phyloP scores from a whole-genome alignment of 768 basidiomycete genomes.

The Fibroporia radiculosa region DNA sequence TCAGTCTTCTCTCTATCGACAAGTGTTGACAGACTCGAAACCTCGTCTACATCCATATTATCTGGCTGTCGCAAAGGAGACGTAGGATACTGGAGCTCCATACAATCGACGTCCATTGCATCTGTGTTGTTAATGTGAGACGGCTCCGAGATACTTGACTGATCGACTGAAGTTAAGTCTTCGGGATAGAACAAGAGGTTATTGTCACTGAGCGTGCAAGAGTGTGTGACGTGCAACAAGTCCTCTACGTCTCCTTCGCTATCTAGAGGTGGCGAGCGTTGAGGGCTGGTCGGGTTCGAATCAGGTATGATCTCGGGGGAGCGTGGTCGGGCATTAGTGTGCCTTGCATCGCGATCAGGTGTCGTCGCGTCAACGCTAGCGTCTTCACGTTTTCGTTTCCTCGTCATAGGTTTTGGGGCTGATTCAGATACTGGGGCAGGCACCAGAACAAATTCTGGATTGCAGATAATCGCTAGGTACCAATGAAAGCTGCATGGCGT shows the following conservation, averaged over 20 bases:
- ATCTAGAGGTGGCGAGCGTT: not conserved
- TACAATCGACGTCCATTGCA: not conserved
- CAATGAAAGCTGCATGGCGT: slow-evolving; percentile 80
- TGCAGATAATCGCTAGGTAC: slow-evolving; percentile 92
- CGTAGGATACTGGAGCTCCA: slow-evolving; percentile 12
- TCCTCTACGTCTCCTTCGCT: slow-evolving; percentile 17
- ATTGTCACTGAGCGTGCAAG: slow-evolving; percentile 6
- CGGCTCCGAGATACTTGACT: no score
- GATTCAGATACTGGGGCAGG: slow-evolving; percentile 28
- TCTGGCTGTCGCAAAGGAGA: slow-evolving; percentile 4
- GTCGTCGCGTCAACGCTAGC: no score
- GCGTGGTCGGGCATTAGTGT: slow-evolving; percentile 2
- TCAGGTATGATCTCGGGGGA: not conserved
- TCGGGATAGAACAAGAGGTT: no score
- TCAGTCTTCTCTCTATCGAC: not conserved
- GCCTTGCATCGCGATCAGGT: no score
- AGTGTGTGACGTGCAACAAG: slow-evolving; percentile 6
- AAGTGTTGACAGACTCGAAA: not conserved
- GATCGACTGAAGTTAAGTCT: no score
- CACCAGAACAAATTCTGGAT: slow-evolving; percentile 56
- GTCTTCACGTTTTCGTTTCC: slow-evolving; percentile 23
- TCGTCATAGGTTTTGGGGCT: slow-evolving; percentile 12
- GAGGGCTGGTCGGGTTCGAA: not conserved
- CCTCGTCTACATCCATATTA: slow-evolving; percentile 13
- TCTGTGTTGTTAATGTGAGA: not conserved